phyloP scores from a whole-genome alignment of 345 rosid genomes.

The Salix viminalis region DNA sequence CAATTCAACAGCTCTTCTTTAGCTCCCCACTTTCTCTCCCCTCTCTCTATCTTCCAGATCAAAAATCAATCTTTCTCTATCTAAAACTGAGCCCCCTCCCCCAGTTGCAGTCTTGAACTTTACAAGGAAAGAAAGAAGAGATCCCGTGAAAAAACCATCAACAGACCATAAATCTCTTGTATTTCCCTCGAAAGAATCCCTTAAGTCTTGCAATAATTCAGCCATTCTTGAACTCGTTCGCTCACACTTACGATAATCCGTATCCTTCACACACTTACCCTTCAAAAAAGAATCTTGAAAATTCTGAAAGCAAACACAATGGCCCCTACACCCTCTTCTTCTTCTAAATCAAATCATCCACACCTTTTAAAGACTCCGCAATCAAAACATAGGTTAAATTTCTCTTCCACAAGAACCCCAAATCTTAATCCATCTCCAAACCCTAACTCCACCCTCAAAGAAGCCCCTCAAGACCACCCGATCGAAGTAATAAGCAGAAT shows the following conservation, averaged over 20 bases:
- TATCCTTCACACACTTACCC: neutral
- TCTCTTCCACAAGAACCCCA: slow-evolving; percentile 37
- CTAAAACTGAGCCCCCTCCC: neutral
- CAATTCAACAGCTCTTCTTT: slow-evolving; percentile 10
- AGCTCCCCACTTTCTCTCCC: slow-evolving; percentile 7
- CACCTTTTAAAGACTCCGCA: slow-evolving; percentile 56
- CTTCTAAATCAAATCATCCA: slow-evolving; percentile 36
- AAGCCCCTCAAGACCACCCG: slow-evolving; percentile 64
- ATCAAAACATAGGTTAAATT: slow-evolving; percentile 65
- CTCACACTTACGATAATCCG: neutral
- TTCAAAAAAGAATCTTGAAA: neutral
- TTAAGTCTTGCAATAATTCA: neutral
- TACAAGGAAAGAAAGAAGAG: neutral
- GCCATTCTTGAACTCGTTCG: neutral
- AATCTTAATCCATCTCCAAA: slow-evolving; percentile 42
- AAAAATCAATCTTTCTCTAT: neutral
- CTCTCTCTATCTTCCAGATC: no score
- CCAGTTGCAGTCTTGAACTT: neutral
- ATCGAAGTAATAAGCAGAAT: slow-evolving; percentile 85
- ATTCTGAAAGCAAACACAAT: slow-evolving; percentile 18
- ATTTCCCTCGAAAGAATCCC: neutral
- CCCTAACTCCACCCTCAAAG: slow-evolving; percentile 40
- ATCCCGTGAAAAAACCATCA: neutral
- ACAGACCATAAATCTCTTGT: neutral
- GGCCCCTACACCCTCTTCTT: slow-evolving; percentile 77